Percentiles rank a stretch among this genome's conserved stretches.
Evolutionary conservation across 768 basidiomycete genomes (phyloP).

Genomic region (Imleria badia): DNA sequence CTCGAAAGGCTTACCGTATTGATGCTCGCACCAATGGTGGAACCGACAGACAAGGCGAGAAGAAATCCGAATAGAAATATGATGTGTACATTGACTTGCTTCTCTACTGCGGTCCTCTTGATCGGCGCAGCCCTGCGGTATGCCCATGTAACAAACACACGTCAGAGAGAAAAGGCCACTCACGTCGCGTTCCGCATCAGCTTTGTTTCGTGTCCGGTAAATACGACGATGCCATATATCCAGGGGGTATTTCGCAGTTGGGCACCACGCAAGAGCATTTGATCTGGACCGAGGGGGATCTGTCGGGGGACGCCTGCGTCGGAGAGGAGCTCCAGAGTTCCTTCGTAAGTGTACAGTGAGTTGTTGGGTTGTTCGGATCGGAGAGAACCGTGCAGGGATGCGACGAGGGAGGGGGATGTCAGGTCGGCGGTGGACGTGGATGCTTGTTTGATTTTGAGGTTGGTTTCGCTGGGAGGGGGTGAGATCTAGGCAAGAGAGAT

Average conservation of each 20-base stretch:
- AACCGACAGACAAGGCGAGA: constrained; percentile 84
- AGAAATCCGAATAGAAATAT: constrained; percentile 91
- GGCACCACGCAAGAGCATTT: constrained; percentile 90
- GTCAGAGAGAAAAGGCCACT: constrained; percentile 30
- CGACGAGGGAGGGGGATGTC: constrained; percentile 74
- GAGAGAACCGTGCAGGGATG: constrained; percentile 74
- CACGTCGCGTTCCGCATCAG: constrained; percentile 98
- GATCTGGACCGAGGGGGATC: constrained; percentile 91
- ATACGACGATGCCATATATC: constrained; percentile 92
- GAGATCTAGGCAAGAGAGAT: neutral
- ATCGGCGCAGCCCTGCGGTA: constrained; percentile 82
- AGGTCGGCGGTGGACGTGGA: constrained; percentile 76
- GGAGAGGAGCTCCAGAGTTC: constrained; percentile 65
- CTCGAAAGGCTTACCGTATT: constrained; percentile 51
- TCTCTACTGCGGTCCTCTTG: constrained; percentile 94
- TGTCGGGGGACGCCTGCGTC: constrained; percentile 64
- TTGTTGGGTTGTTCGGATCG: constrained; percentile 98
- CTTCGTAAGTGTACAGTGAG: constrained; percentile 94
- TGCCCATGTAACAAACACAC: neutral
- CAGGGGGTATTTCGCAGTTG: constrained; percentile 96
- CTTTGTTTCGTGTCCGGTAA: constrained; percentile 98
- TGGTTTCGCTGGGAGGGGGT: constrained; percentile 71
- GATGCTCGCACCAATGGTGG: constrained; percentile 90
- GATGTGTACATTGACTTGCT: constrained; percentile 95
- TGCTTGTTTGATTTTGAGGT: constrained; percentile 98